Evolutionary conservation across 768 basidiomycete species (phyloP).

Genomic region (Suillus discolor): DNA sequence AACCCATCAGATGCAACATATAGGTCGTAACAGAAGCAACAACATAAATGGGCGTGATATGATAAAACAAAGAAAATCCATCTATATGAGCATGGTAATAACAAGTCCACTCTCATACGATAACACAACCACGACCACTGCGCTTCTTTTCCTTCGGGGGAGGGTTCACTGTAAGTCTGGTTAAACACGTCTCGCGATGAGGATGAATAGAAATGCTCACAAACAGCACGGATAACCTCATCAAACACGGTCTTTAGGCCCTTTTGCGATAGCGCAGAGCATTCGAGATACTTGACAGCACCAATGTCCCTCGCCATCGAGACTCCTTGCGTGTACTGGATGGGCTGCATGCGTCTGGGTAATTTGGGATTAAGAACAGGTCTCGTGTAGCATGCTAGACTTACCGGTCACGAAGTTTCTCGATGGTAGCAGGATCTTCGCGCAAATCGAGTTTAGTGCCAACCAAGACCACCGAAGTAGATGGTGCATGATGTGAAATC

Average conservation of each 20-base stretch:
- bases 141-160: slow-evolving; percentile 60
- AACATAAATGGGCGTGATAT: slow-evolving; percentile 71
- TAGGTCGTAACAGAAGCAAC: slow-evolving; percentile 67
- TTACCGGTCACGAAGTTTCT: slow-evolving; percentile 90
- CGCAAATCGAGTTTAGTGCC: slow-evolving; percentile 98
- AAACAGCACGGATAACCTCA: slow-evolving; percentile 95
- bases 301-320: slow-evolving; percentile 92
- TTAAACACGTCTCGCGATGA: slow-evolving; percentile 10
- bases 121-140: slow-evolving; percentile 57
- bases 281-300: slow-evolving; percentile 95
- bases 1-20: slow-evolving; percentile 43
- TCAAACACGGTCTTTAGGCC: slow-evolving; percentile 99
- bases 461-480: slow-evolving; percentile 90
- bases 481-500: slow-evolving; percentile 96
- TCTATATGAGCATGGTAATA: slow-evolving; percentile 32
- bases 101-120: slow-evolving; percentile 55
- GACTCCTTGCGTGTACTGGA: slow-evolving; percentile 89
- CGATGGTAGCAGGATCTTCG: slow-evolving; percentile 90
- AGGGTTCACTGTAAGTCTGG: slow-evolving; percentile 64
- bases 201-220: slow-evolving; percentile 51
- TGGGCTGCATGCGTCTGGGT: slow-evolving; percentile 87
- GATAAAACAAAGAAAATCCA: slow-evolving; percentile 36
- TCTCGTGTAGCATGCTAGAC: slow-evolving; percentile 22
- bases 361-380: slow-evolving; percentile 9
- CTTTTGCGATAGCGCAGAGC: slow-evolving; percentile 96